phyloP scores from a whole-genome alignment of 2,329 filamentous ascomycete genomes.

The Pseudogymnoascus pannorum region DNA sequence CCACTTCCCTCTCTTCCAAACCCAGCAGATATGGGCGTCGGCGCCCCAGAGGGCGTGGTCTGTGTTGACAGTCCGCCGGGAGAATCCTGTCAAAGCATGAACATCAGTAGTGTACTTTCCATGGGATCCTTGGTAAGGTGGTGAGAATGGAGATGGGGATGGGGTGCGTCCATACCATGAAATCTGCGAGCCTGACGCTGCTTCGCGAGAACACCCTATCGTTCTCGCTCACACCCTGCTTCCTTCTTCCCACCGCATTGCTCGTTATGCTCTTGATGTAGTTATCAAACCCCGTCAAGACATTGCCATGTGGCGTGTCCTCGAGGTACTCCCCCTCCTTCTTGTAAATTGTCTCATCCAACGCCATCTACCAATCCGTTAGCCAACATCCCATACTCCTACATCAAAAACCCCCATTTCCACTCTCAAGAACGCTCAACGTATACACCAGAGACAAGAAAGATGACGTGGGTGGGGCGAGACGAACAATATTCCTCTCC shows the following conservation, averaged over 20 bases:
- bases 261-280: conserved; percentile 86
- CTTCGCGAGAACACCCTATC: conserved; percentile 66
- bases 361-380: conserved; percentile 32
- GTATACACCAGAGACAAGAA: background rate
- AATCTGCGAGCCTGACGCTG: conserved; percentile 15
- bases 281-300: conserved; percentile 95
- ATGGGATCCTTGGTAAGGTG: background rate
- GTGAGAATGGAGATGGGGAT: conserved; percentile 32
- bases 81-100: conserved; percentile 20
- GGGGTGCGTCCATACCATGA: conserved; percentile 35
- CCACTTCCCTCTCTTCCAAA: conserved; percentile 43
- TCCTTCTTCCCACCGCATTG: conserved; percentile 54
- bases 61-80: conserved; percentile 23
- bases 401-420: background rate
- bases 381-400: conserved; percentile 15
- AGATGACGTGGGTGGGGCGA: background rate
- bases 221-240: conserved; percentile 57
- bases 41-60: conserved; percentile 37
- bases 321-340: conserved; percentile 87
- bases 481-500: conserved; percentile 50
- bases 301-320: conserved; percentile 83
- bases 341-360: conserved; percentile 74
- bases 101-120: conserved; percentile 24
- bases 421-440: background rate
- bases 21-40: conserved; percentile 48